A percentile compares a stretch with the other conserved stretches of the same genome.
Conservation (phyloP, 2,329 filamentous ascomycete genomes). For the Verticillium nonalfalfae region DNA sequence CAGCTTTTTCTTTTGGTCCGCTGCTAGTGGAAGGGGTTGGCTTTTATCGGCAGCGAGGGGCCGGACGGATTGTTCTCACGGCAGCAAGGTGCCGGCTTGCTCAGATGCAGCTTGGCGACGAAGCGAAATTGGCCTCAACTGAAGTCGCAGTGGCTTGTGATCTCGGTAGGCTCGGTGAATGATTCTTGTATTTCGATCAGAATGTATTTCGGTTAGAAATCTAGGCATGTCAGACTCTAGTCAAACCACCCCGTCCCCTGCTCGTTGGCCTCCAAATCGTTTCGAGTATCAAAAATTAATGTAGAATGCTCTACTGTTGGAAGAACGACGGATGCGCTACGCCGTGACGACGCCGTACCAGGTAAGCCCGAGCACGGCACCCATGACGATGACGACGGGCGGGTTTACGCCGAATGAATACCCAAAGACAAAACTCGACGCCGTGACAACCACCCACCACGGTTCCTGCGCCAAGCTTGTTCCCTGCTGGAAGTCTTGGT, state of each 20-base stretch:
- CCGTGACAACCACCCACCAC: constrained; percentile 58
- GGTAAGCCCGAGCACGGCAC: background rate
- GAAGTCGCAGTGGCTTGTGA: background rate
- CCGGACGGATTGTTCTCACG: background rate
- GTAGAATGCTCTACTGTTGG: too few species aligned
- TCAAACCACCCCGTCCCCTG: too few species aligned
- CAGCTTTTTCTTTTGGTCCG: background rate
- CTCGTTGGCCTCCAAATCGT: too few species aligned
- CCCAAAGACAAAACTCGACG: constrained; percentile 14
- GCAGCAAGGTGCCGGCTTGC: background rate
- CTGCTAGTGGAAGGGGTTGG: background rate
- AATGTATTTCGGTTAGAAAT: too few species aligned
- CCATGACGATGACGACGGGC: background rate
- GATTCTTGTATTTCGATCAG: too few species aligned
- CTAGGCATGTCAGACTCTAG: too few species aligned
- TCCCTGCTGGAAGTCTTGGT: constrained; percentile 37
- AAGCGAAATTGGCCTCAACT: background rate
- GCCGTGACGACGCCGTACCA: constrained; percentile 1
- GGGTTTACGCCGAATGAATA: background rate
- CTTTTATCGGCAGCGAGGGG: background rate
- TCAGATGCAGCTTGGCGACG: background rate
- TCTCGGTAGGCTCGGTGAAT: too few species aligned
- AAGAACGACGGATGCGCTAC: background rate
- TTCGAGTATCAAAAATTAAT: too few species aligned
- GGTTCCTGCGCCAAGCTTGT: constrained; percentile 50